phyloP scores from a whole-genome alignment of 2,329 filamentous ascomycete species.

The Phyllosticta paracitricarpa region DNA sequence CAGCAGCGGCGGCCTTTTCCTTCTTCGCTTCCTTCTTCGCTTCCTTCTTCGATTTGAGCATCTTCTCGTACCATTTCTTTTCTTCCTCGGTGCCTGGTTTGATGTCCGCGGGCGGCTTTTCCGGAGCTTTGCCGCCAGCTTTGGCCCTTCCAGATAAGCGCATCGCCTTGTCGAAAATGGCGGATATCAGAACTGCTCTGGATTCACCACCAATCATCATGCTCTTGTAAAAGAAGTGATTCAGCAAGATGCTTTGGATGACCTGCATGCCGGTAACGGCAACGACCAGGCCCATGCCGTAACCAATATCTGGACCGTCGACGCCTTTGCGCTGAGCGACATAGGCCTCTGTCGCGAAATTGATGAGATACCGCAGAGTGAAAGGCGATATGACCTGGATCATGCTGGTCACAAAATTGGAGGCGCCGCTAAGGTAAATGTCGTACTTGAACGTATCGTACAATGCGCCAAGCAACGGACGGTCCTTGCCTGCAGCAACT shows the following conservation, averaged over 20 bases:
- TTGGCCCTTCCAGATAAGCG: slow-evolving; percentile 77
- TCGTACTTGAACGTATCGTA: slow-evolving; percentile 80
- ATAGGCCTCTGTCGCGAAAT: slow-evolving; percentile 74
- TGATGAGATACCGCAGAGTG: slow-evolving; percentile 73
- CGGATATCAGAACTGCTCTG: slow-evolving; percentile 69
- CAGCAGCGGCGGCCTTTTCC: slow-evolving; percentile 42
- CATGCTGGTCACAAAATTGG: slow-evolving; percentile 61
- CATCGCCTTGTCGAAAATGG: slow-evolving; percentile 91
- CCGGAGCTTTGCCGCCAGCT: slow-evolving; percentile 57
- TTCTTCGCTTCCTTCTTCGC: slow-evolving; percentile 31
- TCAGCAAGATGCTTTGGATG: slow-evolving; percentile 67
- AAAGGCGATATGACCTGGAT: slow-evolving; percentile 75
- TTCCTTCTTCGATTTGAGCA: slow-evolving; percentile 27
- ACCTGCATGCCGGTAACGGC: slow-evolving; percentile 82
- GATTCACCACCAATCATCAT: slow-evolving; percentile 85
- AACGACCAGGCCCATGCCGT: slow-evolving; percentile 72
- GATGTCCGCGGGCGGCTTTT: slow-evolving; percentile 32
- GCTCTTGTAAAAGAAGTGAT: slow-evolving; percentile 86
- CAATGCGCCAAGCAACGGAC: slow-evolving; percentile 68
- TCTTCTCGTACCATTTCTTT: slow-evolving; percentile 42
- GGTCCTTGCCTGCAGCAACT: slow-evolving; percentile 56
- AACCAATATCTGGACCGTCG: slow-evolving; percentile 56
- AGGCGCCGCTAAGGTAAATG: slow-evolving; percentile 74
- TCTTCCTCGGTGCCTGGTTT: slow-evolving; percentile 40
- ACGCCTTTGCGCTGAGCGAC: slow-evolving; percentile 44